A percentile compares a stretch with the other conserved stretches of the same genome.
Evolutionary conservation across 139 green algal species (phyloP).

Genomic region (Picochlorum sp.): DNA sequence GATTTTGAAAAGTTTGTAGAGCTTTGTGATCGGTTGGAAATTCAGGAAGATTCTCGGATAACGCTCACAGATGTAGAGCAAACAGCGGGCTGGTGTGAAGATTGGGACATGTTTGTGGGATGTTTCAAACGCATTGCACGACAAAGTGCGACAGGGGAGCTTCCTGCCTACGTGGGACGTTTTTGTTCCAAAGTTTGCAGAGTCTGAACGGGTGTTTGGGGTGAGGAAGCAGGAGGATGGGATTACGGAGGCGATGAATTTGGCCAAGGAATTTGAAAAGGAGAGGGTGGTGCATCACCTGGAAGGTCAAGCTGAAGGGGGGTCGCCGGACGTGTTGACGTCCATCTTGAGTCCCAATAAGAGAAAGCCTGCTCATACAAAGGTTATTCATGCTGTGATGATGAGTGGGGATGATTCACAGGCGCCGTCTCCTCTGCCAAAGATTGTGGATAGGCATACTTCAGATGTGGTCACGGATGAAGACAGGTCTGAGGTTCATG

Average conservation of each 20-base stretch:
- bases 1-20: conserved; percentile 1
- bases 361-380: conserved; percentile 4
- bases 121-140: not conserved
- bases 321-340: not conserved
- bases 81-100: not conserved
- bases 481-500: no score
- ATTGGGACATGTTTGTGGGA: conserved; percentile 3
- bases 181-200: not conserved
- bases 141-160: not conserved
- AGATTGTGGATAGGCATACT: not conserved
- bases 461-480: not conserved
- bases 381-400: conserved; percentile 13
- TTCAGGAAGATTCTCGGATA: not conserved
- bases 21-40: not conserved
- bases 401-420: not conserved
- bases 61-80: conserved; percentile 3
- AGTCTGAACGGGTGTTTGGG: not conserved
- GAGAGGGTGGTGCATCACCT: not conserved
- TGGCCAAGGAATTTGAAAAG: not conserved
- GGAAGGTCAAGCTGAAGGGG: not conserved
- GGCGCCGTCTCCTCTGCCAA: not conserved
- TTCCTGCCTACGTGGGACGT: not conserved
- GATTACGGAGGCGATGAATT: not conserved
- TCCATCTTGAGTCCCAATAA: conserved; percentile 12
- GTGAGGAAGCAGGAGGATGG: not conserved